phyloP scores from a whole-genome alignment of 1,139 yeast species.

The Lodderomyces metapsilosis region DNA sequence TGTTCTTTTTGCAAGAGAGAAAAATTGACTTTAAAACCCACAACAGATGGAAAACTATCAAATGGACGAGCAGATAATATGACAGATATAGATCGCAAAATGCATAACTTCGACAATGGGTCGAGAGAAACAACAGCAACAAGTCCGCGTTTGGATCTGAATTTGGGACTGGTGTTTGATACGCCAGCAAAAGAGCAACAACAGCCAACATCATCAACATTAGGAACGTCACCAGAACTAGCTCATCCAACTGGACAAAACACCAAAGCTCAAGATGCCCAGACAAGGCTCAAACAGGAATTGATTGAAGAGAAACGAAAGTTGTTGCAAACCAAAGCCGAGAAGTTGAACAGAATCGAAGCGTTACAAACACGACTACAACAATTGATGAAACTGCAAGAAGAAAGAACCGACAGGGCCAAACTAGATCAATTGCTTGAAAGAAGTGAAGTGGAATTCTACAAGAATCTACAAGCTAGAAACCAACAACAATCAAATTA shows the following conservation, averaged over 20 bases:
- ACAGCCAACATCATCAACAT: not conserved
- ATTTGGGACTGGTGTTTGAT: slow-evolving; percentile 1
- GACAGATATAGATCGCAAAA: not conserved
- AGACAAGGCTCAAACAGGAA: slow-evolving; percentile 9
- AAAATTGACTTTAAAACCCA: no score
- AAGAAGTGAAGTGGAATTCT: slow-evolving; percentile 21
- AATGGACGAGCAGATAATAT: not conserved
- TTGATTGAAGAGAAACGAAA: slow-evolving; percentile 21
- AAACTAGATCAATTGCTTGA: slow-evolving; percentile 24
- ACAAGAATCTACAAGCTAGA: slow-evolving; percentile 9
- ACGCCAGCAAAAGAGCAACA: not conserved
- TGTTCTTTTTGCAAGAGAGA: no score
- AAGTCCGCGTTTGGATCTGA: not conserved
- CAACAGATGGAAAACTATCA: no score
- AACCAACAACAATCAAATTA: slow-evolving; percentile 22
- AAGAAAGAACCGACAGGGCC: slow-evolving; percentile 15
- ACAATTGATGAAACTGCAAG: slow-evolving; percentile 18
- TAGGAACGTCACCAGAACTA: not conserved
- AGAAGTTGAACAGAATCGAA: slow-evolving; percentile 20
- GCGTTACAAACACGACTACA: slow-evolving; percentile 19
- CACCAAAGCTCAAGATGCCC: not conserved
- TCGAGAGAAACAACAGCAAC: not conserved
- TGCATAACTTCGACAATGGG: not conserved
- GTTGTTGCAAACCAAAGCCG: slow-evolving; percentile 22
- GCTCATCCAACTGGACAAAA: not conserved